phyloP scores from a whole-genome alignment of 345 rosid genomes.

The Barbarea vulgaris region DNA sequence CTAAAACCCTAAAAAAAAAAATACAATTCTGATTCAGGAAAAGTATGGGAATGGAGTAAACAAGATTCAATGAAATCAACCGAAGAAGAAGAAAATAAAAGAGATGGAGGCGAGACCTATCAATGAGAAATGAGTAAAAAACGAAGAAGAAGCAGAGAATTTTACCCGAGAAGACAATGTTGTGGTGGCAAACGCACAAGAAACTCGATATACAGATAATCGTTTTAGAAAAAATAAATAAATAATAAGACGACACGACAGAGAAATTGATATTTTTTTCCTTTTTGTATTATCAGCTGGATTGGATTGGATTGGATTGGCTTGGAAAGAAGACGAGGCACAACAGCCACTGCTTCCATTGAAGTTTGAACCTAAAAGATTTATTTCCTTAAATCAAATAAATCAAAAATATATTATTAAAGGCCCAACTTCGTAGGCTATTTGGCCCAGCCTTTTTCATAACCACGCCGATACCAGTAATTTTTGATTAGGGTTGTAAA shows the following conservation, averaged over 20 bases:
- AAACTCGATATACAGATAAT: conserved; percentile 30
- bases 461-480: neutral
- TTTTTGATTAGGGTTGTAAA: neutral
- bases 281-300: conserved; percentile 3
- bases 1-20: conserved; percentile 23
- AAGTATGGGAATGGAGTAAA: neutral
- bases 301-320: conserved; percentile 18
- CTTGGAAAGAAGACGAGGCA: conserved; percentile 22
- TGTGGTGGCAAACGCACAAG: conserved; percentile 41
- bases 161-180: conserved; percentile 31
- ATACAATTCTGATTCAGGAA: neutral
- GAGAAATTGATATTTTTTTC: neutral
- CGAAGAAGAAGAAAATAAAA: conserved; percentile 9
- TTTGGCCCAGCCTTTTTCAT: neutral
- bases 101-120: conserved; percentile 4
- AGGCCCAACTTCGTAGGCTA: conserved; percentile 24
- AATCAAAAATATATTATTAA: neutral
- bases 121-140: conserved; percentile 17
- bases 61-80: neutral
- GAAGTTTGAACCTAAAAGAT: conserved; percentile 22
- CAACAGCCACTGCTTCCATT: conserved; percentile 40
- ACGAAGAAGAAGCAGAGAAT: conserved; percentile 19
- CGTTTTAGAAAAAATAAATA: neutral
- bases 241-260: neutral
- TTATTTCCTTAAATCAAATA: neutral